Percentiles rank a stretch among this genome's conserved stretches.
phyloP scores from a whole-genome alignment of 2,329 filamentous ascomycete species.

The Alternaria panax region DNA sequence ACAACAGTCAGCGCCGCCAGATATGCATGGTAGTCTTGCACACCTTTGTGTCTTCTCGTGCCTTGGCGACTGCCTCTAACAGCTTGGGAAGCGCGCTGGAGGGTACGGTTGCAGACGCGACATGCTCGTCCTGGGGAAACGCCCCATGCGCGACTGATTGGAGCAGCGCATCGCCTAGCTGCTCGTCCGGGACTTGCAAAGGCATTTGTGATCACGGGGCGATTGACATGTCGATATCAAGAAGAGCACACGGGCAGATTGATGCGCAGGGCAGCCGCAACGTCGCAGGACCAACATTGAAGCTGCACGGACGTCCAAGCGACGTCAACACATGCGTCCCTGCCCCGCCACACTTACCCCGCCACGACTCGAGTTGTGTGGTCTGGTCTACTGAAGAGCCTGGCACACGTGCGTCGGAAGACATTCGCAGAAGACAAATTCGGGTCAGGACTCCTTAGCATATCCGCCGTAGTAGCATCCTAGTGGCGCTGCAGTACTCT shows the following conservation, averaged over 20 bases:
- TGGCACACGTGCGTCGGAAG: constrained; percentile 1
- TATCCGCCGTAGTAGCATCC: not conserved
- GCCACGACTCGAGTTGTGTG: constrained; percentile 15
- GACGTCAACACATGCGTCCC: constrained; percentile 11
- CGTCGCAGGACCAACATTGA: constrained; percentile 10
- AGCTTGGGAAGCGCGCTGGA: constrained; percentile 58
- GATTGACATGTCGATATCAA: constrained; percentile 26
- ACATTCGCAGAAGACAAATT: not conserved
- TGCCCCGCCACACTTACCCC: constrained; percentile 34
- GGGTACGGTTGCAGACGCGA: constrained; percentile 62
- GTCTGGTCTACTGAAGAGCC: not conserved
- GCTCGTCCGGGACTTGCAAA: constrained; percentile 39
- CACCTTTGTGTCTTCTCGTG: constrained; percentile 63
- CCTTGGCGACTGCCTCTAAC: constrained; percentile 59
- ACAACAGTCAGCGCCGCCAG: constrained; percentile 7
- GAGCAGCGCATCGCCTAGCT: constrained; percentile 67
- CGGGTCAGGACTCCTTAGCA: not conserved
- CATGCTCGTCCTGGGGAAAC: constrained; percentile 64
- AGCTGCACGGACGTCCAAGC: constrained; percentile 15
- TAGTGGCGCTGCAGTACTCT: not conserved
- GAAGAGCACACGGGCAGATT: not conserved
- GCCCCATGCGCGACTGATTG: constrained; percentile 66
- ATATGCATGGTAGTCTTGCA: not conserved
- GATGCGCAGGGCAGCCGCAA: not conserved
- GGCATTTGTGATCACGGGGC: constrained; percentile 33